Evolutionary conservation across 129 eudicot genomes (phyloP), one percentile per base, ranked within the genome.

Genomic region (Arctium minus): DNA sequence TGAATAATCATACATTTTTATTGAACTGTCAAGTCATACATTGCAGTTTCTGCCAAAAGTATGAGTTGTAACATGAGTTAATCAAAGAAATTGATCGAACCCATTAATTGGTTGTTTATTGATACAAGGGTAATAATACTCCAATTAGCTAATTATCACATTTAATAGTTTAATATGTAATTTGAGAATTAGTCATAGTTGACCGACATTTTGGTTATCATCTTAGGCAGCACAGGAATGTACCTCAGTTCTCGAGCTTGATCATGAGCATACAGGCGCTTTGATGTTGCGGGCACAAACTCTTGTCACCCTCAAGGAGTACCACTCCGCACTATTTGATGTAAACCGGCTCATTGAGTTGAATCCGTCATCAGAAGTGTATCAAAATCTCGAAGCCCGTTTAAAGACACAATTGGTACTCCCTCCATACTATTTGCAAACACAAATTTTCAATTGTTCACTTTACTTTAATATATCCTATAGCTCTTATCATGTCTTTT

Each of bases 221-320:
- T 76, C 69, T 76, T 86, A 95, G 98, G 97, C 98, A 73, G 97
- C 97, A 62, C 89, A 88, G 68, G 99, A 96, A 86, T 96, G 99
- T 81, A 90, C 97, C 13, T 93, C 95, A 53, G 99, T 96, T 64
- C 97, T 96, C 79, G 97, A 96, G 89, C 97, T 96, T 71, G 98
- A 96, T 88, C 80, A 88, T 70, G 93, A 96, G 6, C 99, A 96
- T 90, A 93, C 97, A 8, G 98, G 99, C 80, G 99, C 99, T 38
- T 86, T 93, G 72, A 93, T 96, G 99, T 84, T 96, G 86, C 98
- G 99, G 5, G 99, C 99, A 78, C 99, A 96, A 83, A 96, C 99
- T 38, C 82, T 93, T 29, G 99, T 96, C 80, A 92, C 99, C 48
- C 92, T 96, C 22, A 93, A 96, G 80, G 97, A 96, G 85, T 96